Evolutionary conservation across 441 rosid genomes (phyloP).

Genomic region (Hypseocharis bilobata): DNA sequence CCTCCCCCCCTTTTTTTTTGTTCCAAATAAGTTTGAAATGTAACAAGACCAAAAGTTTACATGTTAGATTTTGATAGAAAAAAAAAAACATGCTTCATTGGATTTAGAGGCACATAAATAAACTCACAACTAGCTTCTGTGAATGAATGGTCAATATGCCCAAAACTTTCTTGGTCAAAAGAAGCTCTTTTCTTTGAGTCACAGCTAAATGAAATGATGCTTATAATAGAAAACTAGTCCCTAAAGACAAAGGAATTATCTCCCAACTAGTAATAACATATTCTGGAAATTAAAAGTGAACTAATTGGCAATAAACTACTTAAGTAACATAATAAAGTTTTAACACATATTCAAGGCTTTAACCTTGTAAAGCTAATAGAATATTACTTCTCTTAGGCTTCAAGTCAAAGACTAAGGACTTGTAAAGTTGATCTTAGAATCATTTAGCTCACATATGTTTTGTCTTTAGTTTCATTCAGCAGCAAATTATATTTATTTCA

Average conservation of each 20-base stretch:
- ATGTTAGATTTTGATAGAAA: too few relatives aligned
- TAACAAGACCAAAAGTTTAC: too few relatives aligned
- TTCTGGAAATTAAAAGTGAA: neutral
- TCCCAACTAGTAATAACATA: conserved; percentile 8
- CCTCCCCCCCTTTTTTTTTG: too few relatives aligned
- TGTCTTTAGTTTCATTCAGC: neutral
- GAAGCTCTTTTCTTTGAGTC: neutral
- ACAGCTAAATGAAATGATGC: neutral
- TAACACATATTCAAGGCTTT: too few relatives aligned
- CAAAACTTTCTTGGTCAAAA: neutral
- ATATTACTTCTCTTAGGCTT: conserved; percentile 30
- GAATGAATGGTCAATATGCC: neutral
- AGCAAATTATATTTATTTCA: neutral
- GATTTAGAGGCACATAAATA: too few relatives aligned
- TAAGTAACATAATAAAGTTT: neutral
- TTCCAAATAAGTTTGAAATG: too few relatives aligned
- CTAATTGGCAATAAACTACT: neutral
- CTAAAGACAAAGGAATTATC: conserved; percentile 29
- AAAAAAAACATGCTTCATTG: too few relatives aligned
- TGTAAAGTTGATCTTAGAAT: conserved; percentile 18
- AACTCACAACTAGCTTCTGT: neutral
- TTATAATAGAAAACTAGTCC: neutral
- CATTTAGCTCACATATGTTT: conserved; percentile 19
- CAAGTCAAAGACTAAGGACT: conserved; percentile 31
- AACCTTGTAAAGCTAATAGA: conserved; percentile 19